Evolutionary conservation across 78 protist species (phyloP).

Genomic region (Dictyostelium discoideum): dicty_2.7 NC_007088.5:3166501-3167000

Average conservation of each 20-base stretch:
- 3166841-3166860: neutral
- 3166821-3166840: slow-evolving; percentile 9
- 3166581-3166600: no score
- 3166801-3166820: neutral
- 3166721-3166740: neutral
- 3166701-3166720: neutral
- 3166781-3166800: no score
- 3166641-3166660: neutral
- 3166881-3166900: neutral
- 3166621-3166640: no score
- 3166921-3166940: slow-evolving; percentile 6
- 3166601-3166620: no score
- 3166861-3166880: neutral
- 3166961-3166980: slow-evolving; percentile 38
- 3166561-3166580: no score
- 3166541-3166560: no score
- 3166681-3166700: slow-evolving; percentile 4
- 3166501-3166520: no score
- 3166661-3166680: neutral
- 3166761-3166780: no score
- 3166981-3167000: neutral
- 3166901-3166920: neutral
- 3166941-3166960: slow-evolving; percentile 61
- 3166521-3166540: neutral
- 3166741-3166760: neutral